Percentiles rank a stretch among this genome's conserved stretches.
These are phyloP conservation scores for Ambrosiella xylebori DNA, from an alignment of 2,329 filamentous ascomycete species.

Conservation along the genomic window DNA sequence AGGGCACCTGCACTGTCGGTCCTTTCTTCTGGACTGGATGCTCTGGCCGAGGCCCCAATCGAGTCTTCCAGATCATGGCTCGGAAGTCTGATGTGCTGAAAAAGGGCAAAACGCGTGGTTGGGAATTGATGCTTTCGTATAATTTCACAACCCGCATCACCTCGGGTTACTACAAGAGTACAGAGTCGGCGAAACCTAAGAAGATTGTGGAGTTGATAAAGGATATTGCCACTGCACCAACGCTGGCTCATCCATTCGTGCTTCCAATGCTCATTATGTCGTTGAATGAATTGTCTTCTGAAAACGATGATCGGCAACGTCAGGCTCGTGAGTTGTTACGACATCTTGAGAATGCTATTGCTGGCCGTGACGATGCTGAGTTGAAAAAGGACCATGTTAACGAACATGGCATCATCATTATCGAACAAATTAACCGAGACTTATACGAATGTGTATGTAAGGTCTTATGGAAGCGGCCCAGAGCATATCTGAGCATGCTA, in stretches of 20 bases:
- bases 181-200: slow-evolving; percentile 27
- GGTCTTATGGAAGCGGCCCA: slow-evolving; percentile 45
- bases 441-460: slow-evolving; percentile 46
- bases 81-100: slow-evolving; percentile 51
- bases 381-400: slow-evolving; percentile 37
- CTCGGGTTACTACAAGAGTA: slow-evolving; percentile 45
- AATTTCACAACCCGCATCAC: slow-evolving; percentile 37
- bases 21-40: slow-evolving; percentile 45
- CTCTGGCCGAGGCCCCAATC: slow-evolving; percentile 38
- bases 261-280: slow-evolving; percentile 42
- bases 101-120: slow-evolving; percentile 44
- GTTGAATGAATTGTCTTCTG: slow-evolving; percentile 36
- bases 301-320: slow-evolving; percentile 43
- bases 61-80: slow-evolving; percentile 43
- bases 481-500: slow-evolving; percentile 39
- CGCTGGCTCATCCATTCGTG: slow-evolving; percentile 40
- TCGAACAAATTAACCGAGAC: slow-evolving; percentile 43
- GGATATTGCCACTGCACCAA: slow-evolving; percentile 25
- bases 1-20: slow-evolving; percentile 40
- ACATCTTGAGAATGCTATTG: slow-evolving; percentile 41
- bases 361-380: slow-evolving; percentile 41
- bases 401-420: slow-evolving; percentile 30
- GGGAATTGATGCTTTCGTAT: slow-evolving; percentile 46
- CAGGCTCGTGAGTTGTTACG: slow-evolving; percentile 46
- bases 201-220: slow-evolving; percentile 31